Base-by-base conservation (phyloP, 2,329 filamentous ascomycete genomes). In the Penicillium crustosum region DNA sequence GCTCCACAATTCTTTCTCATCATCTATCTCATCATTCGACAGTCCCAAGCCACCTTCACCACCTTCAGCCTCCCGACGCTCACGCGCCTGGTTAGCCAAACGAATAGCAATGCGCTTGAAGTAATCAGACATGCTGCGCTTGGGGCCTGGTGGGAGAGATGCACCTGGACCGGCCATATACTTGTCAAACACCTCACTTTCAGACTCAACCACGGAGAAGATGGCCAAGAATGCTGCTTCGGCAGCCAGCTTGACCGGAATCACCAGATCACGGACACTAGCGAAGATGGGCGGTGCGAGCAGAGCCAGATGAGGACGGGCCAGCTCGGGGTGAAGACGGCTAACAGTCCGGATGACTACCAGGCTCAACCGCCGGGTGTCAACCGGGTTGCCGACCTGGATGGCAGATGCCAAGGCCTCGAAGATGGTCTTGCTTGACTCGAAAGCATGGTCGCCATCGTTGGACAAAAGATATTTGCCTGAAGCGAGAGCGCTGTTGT, bases 1-100 rank as follows among this genome's bases (percentile, higher is more conserved):
- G 73, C 90, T 94, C 93, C 92, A 96, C 61, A 99, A 87, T 79
- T 99, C 94, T 75, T 86, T 89, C 80, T 97, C 91, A 77, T 99
- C 94, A 71, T 99, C 94, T 33, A 86, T 80, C 78, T 99, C 94
- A 74, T 99, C 94, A 70, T 90, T 92, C 35, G 89, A 90, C 68
- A 99, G 74, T 0, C 93, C 93, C 49, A 97, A 73, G 0, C 92
- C 91, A 47, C 93, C 93, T 58, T 88, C 84, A 8, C 93, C 94
- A 61, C 93, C 93, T 73, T 97, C 93, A 0, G 94, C 94, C 66
- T 96, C 93, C 70, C 86, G 89, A 67, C 94, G 84, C 78, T 99
- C 94, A 61, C 91, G 84, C 2, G 90, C 92, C 74, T 97, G 94
- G 19, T 81, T 84, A n/a, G 90, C 93, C 21, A 97, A 78, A 66